Evolutionary conservation across 192 early-diverging fungal species (phyloP), one percentile per base, ranked within the genome.

Genomic region (Coemansia sp.): DNA sequence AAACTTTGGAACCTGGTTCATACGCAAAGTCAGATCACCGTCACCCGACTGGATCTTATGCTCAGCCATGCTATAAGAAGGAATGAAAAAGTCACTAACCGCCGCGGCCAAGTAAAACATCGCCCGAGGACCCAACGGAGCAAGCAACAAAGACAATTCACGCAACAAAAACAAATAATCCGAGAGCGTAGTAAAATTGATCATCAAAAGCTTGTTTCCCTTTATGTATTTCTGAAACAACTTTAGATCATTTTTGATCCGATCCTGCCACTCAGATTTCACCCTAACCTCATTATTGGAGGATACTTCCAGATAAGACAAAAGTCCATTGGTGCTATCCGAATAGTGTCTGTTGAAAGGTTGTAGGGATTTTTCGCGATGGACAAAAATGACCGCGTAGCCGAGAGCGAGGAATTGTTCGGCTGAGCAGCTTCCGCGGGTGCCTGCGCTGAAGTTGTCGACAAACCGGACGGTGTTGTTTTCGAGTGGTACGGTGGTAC

Each of bases 91-190:
- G 65, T 99, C 97, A 63, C 90, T 93, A 50, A 99, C 97, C 10
- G 97, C 97, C 3, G 97, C 97, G 0, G 97, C 97, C 32, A 99
- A 80, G 69, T 98, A 99, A 74, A 91, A 95, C 92, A 99, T 93
- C 22, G 90, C 91, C 11, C 82, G 77, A 4, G 87, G 72, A 7
- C 89, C 81, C 60, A 96, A 63, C 12, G 69, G 71, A 6, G 88
- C 83, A 70, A 97, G 78, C 40, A 89, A 77, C 33, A 83, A 72
- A 1, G 94, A 89, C 16, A 90, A 86, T 33, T 86, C 84, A 7
- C 92, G 88, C 20, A 99, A 85, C 32, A 93, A 74, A 69, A 97
- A 98, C 45, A 99, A 76, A 67, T 99, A 99, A 58, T 98, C 95
- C 2, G 87, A 74, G 22, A 99, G 84, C 0, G 96, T 97, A 10